Conservation (phyloP, 2,329 filamentous ascomycete genomes). For the Beauveria scarabaeidicola region DNA sequence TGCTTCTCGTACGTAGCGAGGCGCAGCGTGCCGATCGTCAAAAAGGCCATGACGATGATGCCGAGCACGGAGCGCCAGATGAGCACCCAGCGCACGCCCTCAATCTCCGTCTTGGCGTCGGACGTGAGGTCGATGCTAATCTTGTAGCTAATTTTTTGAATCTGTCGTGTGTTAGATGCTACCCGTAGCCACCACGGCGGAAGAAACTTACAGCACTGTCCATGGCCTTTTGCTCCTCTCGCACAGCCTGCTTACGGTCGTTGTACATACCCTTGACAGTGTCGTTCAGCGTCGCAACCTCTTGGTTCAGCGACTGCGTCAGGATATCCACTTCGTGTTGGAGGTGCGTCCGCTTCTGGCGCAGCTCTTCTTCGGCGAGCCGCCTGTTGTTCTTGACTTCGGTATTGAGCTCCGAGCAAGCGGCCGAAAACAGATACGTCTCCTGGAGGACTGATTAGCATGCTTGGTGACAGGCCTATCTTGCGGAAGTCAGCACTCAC, state of each 20-base stretch:
- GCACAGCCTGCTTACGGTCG: constrained; percentile 84
- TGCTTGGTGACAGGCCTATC: background rate
- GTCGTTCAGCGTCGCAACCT: constrained; percentile 73
- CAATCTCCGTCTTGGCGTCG: constrained; percentile 85
- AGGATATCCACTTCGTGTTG: constrained; percentile 96
- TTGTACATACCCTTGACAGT: constrained; percentile 95
- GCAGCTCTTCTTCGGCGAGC: constrained; percentile 68
- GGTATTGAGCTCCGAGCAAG: constrained; percentile 82
- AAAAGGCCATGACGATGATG: constrained; percentile 57
- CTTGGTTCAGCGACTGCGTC: constrained; percentile 75
- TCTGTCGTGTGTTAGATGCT: constrained; percentile 35
- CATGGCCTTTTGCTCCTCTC: constrained; percentile 76
- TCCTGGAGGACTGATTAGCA: constrained; percentile 41
- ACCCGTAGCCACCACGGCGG: no score
- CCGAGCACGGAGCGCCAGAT: constrained; percentile 55
- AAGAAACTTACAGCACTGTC: constrained; percentile 64
- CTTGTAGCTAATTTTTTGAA: constrained; percentile 93
- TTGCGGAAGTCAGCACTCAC: constrained; percentile 17
- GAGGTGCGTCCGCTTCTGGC: constrained; percentile 73
- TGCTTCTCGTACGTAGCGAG: constrained; percentile 50
- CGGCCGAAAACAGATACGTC: constrained; percentile 86
- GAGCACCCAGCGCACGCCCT: constrained; percentile 80
- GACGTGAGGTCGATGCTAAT: constrained; percentile 86
- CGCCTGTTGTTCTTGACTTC: constrained; percentile 75
- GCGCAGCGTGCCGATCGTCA: constrained; percentile 50